A percentile compares a stretch with the other conserved stretches of the same genome.
Conservation (phyloP, 352 stramenopile genomes). For the Thalassiosira gravida region DNA sequence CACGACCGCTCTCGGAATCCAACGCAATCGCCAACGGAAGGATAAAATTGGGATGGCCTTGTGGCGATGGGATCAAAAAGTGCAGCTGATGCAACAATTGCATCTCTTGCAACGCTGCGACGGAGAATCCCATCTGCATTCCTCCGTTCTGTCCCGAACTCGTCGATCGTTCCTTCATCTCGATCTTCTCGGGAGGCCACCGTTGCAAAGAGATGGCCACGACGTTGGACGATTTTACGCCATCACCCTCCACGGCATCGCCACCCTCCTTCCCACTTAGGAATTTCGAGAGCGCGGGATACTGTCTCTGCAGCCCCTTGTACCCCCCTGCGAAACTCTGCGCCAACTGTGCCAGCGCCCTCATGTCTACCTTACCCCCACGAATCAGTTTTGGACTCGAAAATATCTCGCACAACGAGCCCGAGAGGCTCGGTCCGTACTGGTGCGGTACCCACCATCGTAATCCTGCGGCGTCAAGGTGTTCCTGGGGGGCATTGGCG, state of each 20-base stretch:
- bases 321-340: conserved; percentile 52
- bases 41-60: conserved; percentile 86
- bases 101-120: conserved; percentile 82
- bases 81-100: conserved; percentile 82
- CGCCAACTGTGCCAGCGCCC: conserved; percentile 48
- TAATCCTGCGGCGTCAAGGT: conserved; percentile 68
- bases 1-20: conserved; percentile 43
- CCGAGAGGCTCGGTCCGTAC: conserved; percentile 69
- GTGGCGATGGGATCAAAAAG: conserved; percentile 73
- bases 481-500: conserved; percentile 63
- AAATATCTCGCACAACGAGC: conserved; percentile 80
- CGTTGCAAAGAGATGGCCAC: conserved; percentile 77
- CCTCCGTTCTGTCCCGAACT: conserved; percentile 47
- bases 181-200: conserved; percentile 83
- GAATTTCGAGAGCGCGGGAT: conserved; percentile 52
- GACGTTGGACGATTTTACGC: no score
- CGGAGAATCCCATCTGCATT: conserved; percentile 81
- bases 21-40: conserved; percentile 77
- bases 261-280: conserved; percentile 34
- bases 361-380: conserved; percentile 43
- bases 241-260: conserved; percentile 36
- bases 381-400: conserved; percentile 46
- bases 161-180: conserved; percentile 62
- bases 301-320: conserved; percentile 36
- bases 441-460: conserved; percentile 81